phyloP scores from a whole-genome alignment of 2,329 filamentous ascomycete species.

The Fusarium zealandicum region DNA sequence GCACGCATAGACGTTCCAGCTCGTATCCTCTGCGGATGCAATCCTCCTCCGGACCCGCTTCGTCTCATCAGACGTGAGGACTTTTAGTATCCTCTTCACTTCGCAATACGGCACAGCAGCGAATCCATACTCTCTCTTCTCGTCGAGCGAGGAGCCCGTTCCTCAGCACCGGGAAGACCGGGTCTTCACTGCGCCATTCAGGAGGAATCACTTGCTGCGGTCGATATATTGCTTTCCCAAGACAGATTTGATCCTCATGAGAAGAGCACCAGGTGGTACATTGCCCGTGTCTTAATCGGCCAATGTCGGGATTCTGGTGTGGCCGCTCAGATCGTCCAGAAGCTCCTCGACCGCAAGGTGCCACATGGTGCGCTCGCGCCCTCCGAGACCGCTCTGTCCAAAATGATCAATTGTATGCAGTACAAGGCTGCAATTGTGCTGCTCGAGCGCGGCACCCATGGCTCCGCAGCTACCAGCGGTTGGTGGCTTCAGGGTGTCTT shows the following conservation, averaged over 20 bases:
- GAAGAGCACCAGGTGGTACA: background rate
- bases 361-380: background rate
- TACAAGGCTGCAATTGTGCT: slow-evolving; percentile 3
- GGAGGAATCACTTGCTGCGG: background rate
- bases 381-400: background rate
- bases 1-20: background rate
- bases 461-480: background rate
- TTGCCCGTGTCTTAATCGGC: background rate
- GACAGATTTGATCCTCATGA: background rate
- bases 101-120: slow-evolving; percentile 1
- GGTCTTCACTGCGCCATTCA: slow-evolving; percentile 2
- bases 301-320: background rate
- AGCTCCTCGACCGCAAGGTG: slow-evolving; percentile 1
- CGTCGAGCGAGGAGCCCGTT: slow-evolving; percentile 1
- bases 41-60: accelerated
- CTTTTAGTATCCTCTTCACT: slow-evolving; percentile 12
- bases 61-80: background rate
- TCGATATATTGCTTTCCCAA: background rate
- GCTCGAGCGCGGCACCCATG: slow-evolving; percentile 4
- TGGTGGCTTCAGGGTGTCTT: too few species aligned
- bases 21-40: background rate
- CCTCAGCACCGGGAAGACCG: background rate
- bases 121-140: background rate
- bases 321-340: background rate
- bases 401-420: background rate